Evolutionary conservation across 106 monocot species (phyloP).

Genomic region (Ottelia alismoides): DNA sequence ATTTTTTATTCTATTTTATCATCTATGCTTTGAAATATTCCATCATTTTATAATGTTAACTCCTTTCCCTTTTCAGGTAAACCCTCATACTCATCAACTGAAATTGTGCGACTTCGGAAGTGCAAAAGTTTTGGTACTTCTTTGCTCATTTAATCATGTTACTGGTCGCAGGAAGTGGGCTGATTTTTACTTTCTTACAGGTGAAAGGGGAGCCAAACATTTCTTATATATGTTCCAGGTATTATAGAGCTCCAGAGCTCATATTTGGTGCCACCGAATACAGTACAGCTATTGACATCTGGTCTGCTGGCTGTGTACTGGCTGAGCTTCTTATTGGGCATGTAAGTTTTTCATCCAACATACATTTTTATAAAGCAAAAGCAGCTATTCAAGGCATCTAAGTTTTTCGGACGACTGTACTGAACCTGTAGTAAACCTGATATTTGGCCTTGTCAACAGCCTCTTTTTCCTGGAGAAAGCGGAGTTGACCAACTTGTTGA

Average conservation of each 20-base stretch:
- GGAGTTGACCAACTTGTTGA: constrained; percentile 17
- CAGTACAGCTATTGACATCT: constrained; percentile 18
- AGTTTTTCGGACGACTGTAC: too few relatives aligned
- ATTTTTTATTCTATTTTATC: too few relatives aligned
- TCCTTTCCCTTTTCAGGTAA: too few relatives aligned
- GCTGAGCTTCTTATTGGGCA: constrained; percentile 18
- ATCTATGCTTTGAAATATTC: too few relatives aligned
- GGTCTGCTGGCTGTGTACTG: constrained; percentile 21
- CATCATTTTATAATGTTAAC: too few relatives aligned
- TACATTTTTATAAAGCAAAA: not conserved
- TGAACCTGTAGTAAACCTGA: not conserved
- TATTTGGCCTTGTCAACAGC: constrained; percentile 2
- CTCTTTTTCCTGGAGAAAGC: constrained; percentile 17
- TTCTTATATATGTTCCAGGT: constrained; percentile 23
- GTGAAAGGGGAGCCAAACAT: constrained; percentile 26
- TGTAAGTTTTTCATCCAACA: not conserved
- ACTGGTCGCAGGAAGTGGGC: not conserved
- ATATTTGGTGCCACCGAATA: constrained; percentile 24
- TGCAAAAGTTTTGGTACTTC: constrained; percentile 19
- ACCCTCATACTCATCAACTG: constrained; percentile 18
- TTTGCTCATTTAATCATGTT: not conserved
- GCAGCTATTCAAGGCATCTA: not conserved
- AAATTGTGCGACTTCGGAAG: constrained; percentile 20
- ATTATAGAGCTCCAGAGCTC: constrained; percentile 18
- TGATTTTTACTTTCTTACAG: constrained; percentile 3